Evolutionary conservation across 768 basidiomycete genomes (phyloP), one percentile per base, ranked within the genome.

Genomic region (Suillus ampliporus): DNA sequence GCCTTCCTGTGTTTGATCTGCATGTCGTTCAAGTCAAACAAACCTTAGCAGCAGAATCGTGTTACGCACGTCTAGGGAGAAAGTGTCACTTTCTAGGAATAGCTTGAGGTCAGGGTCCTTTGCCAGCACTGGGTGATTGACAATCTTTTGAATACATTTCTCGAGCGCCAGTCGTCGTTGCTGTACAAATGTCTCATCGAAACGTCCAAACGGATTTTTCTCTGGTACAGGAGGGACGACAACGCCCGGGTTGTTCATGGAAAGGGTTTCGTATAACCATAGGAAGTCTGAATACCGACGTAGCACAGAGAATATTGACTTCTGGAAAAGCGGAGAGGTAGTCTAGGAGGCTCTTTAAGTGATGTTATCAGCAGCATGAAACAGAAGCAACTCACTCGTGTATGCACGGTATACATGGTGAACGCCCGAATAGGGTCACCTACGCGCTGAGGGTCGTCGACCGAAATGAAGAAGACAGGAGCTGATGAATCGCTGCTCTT

Each of bases 201-300:
- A 99, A 19, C 97, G 87, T 7, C 94, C 95, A 68, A 97, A 93
- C 0, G 94, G 80, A 64, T 91, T 94, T 82, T 99, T 99, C 75
- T 97, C 97, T 0, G 97, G 97, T 6, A 91, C 92, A 0, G 97
- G 97, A 9, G 97, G 97, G 0, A 99, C 95, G 43, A 99, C 91
- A 2, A 99, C 95, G 10, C 97, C 97, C 4, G 97, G 96, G 71
- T 99, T 99, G 76, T 98, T 98, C 67, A 78, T 73, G 0, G 89
- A 89, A 2, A 99, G 84, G 0, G 90, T 88, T 70, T 95, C 94
- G 74, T 93, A 97, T 1, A 99, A 77, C 97, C 97, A 99, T 21
- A 98, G 84, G 70, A 99, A 99, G 76, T 99, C 97, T 7, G 94
- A 95, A 76, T 97, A 99, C 37, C 97, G 89, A n/a, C 97, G 86